These are phyloP conservation scores for Lipomyces yamanashiensis DNA, from an alignment of 805 yeast species.

Conservation along the genomic window DNA sequence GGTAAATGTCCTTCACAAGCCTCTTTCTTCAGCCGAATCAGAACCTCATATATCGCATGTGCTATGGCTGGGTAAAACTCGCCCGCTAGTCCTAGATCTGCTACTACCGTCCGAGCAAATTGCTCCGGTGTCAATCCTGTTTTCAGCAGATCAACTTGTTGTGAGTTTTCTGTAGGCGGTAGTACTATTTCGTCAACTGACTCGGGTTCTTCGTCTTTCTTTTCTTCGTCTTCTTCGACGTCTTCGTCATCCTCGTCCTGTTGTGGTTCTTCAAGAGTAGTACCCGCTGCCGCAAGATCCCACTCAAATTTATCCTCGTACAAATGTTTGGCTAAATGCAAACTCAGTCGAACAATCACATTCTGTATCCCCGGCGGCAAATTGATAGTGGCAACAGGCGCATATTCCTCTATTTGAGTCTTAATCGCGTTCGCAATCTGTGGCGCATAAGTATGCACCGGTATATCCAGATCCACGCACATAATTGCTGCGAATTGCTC, in stretches of 20 bases:
- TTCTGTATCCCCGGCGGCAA: conserved; percentile 65
- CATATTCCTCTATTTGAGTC: conserved; percentile 79
- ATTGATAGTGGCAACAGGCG: conserved; percentile 63
- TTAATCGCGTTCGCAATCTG: conserved; percentile 74
- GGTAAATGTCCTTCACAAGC: conserved; percentile 70
- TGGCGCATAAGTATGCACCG: conserved; percentile 55
- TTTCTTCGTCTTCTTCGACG: too few species aligned
- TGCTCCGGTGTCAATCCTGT: conserved; percentile 68
- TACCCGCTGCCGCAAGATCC: conserved; percentile 60
- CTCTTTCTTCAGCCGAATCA: conserved; percentile 78
- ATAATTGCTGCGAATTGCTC: conserved; percentile 74
- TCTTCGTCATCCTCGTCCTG: too few species aligned
- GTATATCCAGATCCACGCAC: conserved; percentile 82
- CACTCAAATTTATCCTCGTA: conserved; percentile 94
- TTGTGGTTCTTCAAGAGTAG: not conserved
- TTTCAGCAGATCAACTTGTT: not conserved
- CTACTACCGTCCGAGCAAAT: conserved; percentile 81
- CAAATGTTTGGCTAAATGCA: conserved; percentile 78
- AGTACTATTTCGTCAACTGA: not conserved
- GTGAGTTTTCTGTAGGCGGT: not conserved
- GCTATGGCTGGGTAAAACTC: conserved; percentile 92
- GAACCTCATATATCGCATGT: conserved; percentile 79
- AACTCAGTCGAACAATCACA: conserved; percentile 78
- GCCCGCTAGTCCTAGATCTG: conserved; percentile 79
- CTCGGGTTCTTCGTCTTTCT: too few species aligned